A percentile compares a stretch with the other conserved stretches of the same genome.
These are phyloP conservation scores for Logfia minima DNA, from an alignment of 129 eudicot genomes.

Conservation along the genomic window DNA sequence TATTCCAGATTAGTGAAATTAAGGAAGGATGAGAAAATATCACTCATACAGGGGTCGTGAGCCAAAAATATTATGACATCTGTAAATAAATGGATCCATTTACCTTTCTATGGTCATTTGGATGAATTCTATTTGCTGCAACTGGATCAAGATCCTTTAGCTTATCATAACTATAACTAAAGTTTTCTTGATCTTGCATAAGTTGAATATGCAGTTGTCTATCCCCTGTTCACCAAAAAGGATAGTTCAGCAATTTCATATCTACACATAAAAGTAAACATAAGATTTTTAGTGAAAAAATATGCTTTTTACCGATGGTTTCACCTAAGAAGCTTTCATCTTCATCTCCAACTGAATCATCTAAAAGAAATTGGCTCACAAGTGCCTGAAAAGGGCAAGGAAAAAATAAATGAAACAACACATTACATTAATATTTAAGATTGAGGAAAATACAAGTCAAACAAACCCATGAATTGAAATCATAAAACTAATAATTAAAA, in stretches of 20 bases:
- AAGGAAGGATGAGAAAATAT: background rate
- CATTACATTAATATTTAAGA: background rate
- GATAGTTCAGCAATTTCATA: background rate
- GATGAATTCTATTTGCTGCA: constrained; percentile 95
- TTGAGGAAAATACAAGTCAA: constrained; percentile 6
- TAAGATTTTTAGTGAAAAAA: background rate
- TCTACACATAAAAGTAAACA: background rate
- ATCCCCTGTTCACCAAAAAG: constrained; percentile 36
- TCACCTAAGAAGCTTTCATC: constrained; percentile 45
- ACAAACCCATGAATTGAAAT: constrained; percentile 7
- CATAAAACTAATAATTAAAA: background rate
- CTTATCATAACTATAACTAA: constrained; percentile 41
- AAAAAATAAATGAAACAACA: background rate
- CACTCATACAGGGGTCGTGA: background rate
- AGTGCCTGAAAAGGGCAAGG: constrained; percentile 64
- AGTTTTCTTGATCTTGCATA: constrained; percentile 28
- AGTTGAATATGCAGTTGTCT: constrained; percentile 37
- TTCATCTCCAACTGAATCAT: constrained; percentile 56
- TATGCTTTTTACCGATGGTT: constrained; percentile 47
- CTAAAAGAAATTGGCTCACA: constrained; percentile 85
- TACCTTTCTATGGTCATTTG: constrained; percentile 89
- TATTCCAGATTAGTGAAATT: background rate
- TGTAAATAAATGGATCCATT: constrained; percentile 12
- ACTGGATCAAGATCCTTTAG: constrained; percentile 75
- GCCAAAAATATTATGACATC: background rate